Percentiles rank a stretch among this genome's conserved stretches.
Evolutionary conservation across 768 basidiomycete species (phyloP).

Genomic region (Lactarius tabidus): DNA sequence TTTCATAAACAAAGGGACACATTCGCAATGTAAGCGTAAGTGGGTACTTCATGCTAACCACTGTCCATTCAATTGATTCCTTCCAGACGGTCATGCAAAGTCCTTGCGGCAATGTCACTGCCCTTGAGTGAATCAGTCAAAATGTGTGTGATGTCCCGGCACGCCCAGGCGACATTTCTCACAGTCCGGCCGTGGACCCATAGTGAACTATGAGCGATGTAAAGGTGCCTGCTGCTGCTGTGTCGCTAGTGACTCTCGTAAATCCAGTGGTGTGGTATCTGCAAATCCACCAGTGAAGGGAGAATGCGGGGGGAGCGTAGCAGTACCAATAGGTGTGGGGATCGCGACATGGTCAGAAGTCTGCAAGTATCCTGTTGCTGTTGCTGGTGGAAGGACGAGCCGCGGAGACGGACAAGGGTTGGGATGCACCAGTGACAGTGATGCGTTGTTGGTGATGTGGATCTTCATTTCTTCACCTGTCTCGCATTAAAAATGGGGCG

Average conservation of each 20-base stretch:
- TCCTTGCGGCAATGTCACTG: no score
- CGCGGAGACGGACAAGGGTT: background rate
- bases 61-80: no score
- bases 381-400: background rate
- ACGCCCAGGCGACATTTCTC: conserved; percentile 60
- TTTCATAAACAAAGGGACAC: no score
- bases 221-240: conserved; percentile 21
- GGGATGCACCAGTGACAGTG: conserved; percentile 26
- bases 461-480: conserved; percentile 22
- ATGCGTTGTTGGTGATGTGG: conserved; percentile 27
- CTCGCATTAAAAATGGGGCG: conserved; percentile 12
- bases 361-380: background rate
- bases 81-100: no score
- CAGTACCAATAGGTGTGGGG: conserved; percentile 2
- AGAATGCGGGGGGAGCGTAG: conserved; percentile 7
- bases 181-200: conserved; percentile 70
- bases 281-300: no score
- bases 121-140: conserved; percentile 38
- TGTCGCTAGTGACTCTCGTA: conserved; percentile 23
- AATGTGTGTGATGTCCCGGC: conserved; percentile 71
- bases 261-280: background rate
- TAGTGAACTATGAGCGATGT: conserved; percentile 52
- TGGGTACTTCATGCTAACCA: no score
- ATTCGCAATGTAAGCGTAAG: no score
- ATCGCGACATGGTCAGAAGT: conserved; percentile 5